Evolutionary conservation across 495 filamentous ascomycete species (phyloP), one percentile per base, ranked within the genome.

Genomic region (Filosporella fistucella): DNA sequence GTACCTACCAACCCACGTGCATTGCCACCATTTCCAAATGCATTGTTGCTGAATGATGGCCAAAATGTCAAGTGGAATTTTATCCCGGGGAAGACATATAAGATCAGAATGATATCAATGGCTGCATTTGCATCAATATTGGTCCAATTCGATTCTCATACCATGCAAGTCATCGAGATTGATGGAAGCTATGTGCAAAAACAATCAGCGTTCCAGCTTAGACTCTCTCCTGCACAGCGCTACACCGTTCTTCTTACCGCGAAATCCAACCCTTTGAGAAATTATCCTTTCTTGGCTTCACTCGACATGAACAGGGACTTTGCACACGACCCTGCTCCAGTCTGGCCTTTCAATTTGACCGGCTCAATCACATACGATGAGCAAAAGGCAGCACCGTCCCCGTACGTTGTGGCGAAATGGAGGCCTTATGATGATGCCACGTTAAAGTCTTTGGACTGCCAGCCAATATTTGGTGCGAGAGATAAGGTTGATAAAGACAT

Each of bases 51-150:
- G 86, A 62, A 64, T 78, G 53, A 68, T 72, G 1, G 42, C 78
- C 37, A 77, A 69, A 3, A 59, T 88, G 36, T 82, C 74, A 9
- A 85, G 86, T 54, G 89, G 17, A 50, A 72, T 2, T 76, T 91
- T 1, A 54, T 80, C 45, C 71, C 86, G 2, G 78, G 78, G 22
- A 89, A 85, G 59, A 93, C 86, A 0, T 93, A 94, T 53, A 70
- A 89, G 25, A 61, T 95, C 42, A 81, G 84, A 3, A 65, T 94
- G 45, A 75, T 89, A 52, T 89, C 84, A 60, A 81, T 86, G 36
- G 76, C 75, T 0, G 84, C 83, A 3, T 76, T 88, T 44, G 75
- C 76, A 4, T 67, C 71, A 18, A 71, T 75, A 35, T 70, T 85
- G 55, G 63, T 89, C 54, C 78, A 81, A 58, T 80, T 90, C 67